Percentiles rank a stretch among this genome's conserved stretches.
Evolutionary conservation across 768 basidiomycete genomes (phyloP).

Genomic region (Floccularia luteovirens): DNA sequence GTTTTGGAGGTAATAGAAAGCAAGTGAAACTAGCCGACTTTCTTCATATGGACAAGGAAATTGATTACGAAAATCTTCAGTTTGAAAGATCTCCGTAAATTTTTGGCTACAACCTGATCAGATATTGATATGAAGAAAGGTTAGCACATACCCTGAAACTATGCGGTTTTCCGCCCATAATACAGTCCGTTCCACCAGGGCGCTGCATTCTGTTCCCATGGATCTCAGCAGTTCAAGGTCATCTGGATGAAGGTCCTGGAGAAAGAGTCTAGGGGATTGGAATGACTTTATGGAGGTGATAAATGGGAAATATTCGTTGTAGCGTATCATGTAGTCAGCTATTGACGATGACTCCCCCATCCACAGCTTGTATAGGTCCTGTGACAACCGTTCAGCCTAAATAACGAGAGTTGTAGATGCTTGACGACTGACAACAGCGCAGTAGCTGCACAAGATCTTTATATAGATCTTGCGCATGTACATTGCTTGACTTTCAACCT

Average conservation of each 20-base stretch:
- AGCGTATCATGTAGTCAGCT: constrained; percentile 25
- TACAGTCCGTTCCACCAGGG: constrained; percentile 7
- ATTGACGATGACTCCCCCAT: constrained; percentile 15
- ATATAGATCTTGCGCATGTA: constrained; percentile 23
- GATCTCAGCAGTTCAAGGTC: too few relatives aligned
- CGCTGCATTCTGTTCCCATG: constrained; percentile 9
- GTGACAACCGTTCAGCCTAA: not conserved
- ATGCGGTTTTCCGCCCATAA: constrained; percentile 13
- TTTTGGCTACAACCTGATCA: constrained; percentile 11
- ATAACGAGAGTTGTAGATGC: not conserved
- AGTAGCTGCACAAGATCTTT: constrained; percentile 18
- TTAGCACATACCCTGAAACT: constrained; percentile 10
- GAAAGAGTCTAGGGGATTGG: constrained; percentile 17
- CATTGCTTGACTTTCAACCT: not conserved
- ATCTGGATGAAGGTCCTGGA: too few relatives aligned
- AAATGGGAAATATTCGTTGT: constrained; percentile 33
- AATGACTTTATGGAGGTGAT: constrained; percentile 6
- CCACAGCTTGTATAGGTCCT: constrained; percentile 30
- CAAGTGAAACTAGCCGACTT: constrained; percentile 9
- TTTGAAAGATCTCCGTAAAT: constrained; percentile 11
- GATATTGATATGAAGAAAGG: not conserved
- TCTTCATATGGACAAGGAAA: constrained; percentile 11
- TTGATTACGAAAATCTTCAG: constrained; percentile 9
- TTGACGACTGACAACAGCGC: constrained; percentile 17
- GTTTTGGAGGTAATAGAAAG: constrained; percentile 15